Evolutionary conservation across 805 yeast genomes (phyloP).

Genomic region (Cyberlindnera japonica): DNA sequence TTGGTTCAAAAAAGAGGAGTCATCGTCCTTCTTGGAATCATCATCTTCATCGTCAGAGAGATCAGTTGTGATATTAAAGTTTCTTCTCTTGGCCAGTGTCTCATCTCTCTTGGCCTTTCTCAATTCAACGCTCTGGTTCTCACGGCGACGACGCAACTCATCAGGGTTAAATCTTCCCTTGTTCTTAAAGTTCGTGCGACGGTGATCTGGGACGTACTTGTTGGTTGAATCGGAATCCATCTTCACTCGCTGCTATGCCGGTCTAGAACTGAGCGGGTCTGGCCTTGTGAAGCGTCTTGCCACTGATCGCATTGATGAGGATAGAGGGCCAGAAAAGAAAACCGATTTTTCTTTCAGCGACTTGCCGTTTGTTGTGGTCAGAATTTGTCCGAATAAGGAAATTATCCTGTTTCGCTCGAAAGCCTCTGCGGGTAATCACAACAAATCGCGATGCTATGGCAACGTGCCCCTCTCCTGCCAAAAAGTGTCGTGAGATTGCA

Average conservation of each 20-base stretch:
- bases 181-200: conserved; percentile 94
- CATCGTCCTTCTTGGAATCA: conserved; percentile 30
- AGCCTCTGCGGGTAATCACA: conserved; percentile 40
- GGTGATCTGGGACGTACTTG: conserved; percentile 94
- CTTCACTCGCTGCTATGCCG: not conserved
- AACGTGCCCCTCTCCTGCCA: not conserved
- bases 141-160: conserved; percentile 96
- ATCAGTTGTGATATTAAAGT: conserved; percentile 50
- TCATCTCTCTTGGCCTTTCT: conserved; percentile 97
- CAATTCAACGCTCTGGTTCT: conserved; percentile 93
- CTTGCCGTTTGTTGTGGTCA: conserved; percentile 5
- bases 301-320: not conserved
- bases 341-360: conserved; percentile 4
- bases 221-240: conserved; percentile 77
- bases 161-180: conserved; percentile 91
- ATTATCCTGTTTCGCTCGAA: conserved; percentile 17
- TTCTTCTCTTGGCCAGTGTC: conserved; percentile 89
- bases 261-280: not conserved
- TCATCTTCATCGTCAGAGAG: conserved; percentile 49
- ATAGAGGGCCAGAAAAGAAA: not conserved
- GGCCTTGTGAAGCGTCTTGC: not conserved
- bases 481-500: no score
- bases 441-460: conserved; percentile 4
- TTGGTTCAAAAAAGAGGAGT: conserved; percentile 42
- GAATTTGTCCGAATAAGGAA: conserved; percentile 11